These are phyloP conservation scores for Alternaria rosae DNA, from an alignment of 2,329 filamentous ascomycete species.

Conservation along the genomic window DNA sequence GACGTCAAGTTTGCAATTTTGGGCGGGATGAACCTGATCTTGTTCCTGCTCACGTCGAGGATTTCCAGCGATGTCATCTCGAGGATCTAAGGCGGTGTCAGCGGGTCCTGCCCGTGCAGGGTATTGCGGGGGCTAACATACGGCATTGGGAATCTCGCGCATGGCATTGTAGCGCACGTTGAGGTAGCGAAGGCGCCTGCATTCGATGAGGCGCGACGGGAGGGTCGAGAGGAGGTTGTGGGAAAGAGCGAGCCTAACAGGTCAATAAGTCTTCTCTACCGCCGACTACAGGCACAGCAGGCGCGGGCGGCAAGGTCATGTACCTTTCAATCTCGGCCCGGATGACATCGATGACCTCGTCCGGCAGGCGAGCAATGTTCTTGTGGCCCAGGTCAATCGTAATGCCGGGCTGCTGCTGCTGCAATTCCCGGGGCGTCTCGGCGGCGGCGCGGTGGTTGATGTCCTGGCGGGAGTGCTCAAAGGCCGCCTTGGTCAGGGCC, in stretches of 20 bases:
- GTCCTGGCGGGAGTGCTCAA: conserved; percentile 71
- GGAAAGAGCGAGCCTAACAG: conserved; percentile 75
- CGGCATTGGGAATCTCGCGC: conserved; percentile 69
- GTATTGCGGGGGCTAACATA: conserved; percentile 52
- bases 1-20: conserved; percentile 83
- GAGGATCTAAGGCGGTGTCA: conserved; percentile 70
- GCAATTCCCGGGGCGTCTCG: conserved; percentile 64
- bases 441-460: conserved; percentile 60
- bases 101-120: not conserved
- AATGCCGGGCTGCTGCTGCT: conserved; percentile 71
- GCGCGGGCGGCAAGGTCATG: conserved; percentile 7
- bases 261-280: conserved; percentile 1
- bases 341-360: conserved; percentile 77
- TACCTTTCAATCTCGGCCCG: conserved; percentile 77
- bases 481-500: conserved; percentile 69
- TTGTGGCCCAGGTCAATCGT: conserved; percentile 81
- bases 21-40: conserved; percentile 76
- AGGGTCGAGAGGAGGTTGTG: conserved; percentile 78
- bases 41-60: conserved; percentile 89
- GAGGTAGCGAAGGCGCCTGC: conserved; percentile 78
- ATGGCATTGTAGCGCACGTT: conserved; percentile 81
- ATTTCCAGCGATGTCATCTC: conserved; percentile 88
- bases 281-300: not conserved
- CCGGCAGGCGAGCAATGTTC: conserved; percentile 73
- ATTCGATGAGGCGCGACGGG: conserved; percentile 75